phyloP scores from a whole-genome alignment of 495 filamentous ascomycete species.

The Poronia punctata region DNA sequence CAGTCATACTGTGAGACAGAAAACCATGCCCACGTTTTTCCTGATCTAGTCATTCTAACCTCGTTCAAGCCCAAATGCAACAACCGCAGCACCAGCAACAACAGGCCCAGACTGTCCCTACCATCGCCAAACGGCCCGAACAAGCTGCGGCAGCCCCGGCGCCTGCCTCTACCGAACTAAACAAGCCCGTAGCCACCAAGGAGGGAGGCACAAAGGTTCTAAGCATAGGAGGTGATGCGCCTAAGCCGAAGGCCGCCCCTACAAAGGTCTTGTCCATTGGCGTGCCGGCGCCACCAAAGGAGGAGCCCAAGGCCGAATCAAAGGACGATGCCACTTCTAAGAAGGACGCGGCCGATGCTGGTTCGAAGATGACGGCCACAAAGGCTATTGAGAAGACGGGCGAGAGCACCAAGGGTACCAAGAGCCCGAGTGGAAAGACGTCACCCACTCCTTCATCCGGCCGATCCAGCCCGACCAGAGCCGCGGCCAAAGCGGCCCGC shows the following conservation, averaged over 20 bases:
- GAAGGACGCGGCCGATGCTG: slow-evolving; percentile 46
- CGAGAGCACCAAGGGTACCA: slow-evolving; percentile 57
- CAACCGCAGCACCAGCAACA: slow-evolving; percentile 51
- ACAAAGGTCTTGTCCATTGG: slow-evolving; percentile 65
- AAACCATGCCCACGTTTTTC: neutral
- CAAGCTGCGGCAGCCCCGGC: slow-evolving; percentile 35
- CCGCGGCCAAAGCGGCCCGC: slow-evolving; percentile 48
- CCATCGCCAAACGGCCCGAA: slow-evolving; percentile 61
- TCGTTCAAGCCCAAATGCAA: slow-evolving; percentile 36
- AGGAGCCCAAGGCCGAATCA: slow-evolving; percentile 53
- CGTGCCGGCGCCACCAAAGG: slow-evolving; percentile 48
- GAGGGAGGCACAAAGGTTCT: slow-evolving; percentile 45
- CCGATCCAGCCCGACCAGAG: slow-evolving; percentile 60
- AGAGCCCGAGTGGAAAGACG: slow-evolving; percentile 60
- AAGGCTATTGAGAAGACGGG: slow-evolving; percentile 83
- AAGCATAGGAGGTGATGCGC: slow-evolving; percentile 44
- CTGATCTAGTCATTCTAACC: neutral
- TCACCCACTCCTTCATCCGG: slow-evolving; percentile 75
- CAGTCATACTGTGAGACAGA: slow-evolving; percentile 8
- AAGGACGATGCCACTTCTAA: slow-evolving; percentile 39
- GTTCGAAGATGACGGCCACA: slow-evolving; percentile 48
- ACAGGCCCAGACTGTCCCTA: slow-evolving; percentile 48
- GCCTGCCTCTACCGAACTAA: slow-evolving; percentile 28
- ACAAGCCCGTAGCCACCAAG: slow-evolving; percentile 40
- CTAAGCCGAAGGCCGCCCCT: slow-evolving; percentile 44